Percentiles rank a stretch among this genome's conserved stretches.
Conservation (phyloP, 139 green algal species). For the Chlorella sp. region DNA sequence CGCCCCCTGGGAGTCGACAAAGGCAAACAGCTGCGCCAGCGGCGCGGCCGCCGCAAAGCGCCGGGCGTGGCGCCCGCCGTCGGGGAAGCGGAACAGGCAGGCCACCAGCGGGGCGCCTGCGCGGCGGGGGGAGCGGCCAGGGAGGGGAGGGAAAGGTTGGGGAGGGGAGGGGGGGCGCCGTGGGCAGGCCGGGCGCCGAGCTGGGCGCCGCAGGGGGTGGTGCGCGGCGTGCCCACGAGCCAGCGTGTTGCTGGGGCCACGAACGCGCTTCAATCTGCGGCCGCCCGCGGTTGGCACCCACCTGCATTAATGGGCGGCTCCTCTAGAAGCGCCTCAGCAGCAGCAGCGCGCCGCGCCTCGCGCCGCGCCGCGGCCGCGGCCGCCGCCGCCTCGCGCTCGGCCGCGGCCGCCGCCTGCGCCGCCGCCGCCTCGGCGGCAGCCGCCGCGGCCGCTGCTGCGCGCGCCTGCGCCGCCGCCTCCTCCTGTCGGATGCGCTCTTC, state of each 20-base stretch:
- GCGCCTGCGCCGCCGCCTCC: conserved; percentile 21
- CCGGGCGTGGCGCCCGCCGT: conserved; percentile 55
- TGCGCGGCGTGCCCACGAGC: too few relatives aligned
- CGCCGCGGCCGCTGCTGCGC: conserved; percentile 9
- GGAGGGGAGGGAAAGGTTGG: too few relatives aligned
- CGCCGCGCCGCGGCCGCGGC: conserved; percentile 14
- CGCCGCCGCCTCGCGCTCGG: conserved; percentile 26
- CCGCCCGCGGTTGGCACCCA: too few relatives aligned
- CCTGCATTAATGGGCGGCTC: too few relatives aligned
- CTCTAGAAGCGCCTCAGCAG: too few relatives aligned
- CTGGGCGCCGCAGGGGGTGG: too few relatives aligned
- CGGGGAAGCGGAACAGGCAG: conserved; percentile 69
- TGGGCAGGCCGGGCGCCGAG: too few relatives aligned
- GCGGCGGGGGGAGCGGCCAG: too few relatives aligned
- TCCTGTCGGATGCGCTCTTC: conserved; percentile 54
- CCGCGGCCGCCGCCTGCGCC: conserved; percentile 23
- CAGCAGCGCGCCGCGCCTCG: conserved; percentile 21
- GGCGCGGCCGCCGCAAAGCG: conserved; percentile 46
- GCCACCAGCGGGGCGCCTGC: conserved; percentile 30
- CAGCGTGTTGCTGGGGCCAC: too few relatives aligned
- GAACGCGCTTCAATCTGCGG: too few relatives aligned
- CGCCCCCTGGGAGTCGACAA: conserved; percentile 57
- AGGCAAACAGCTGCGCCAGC: conserved; percentile 67
- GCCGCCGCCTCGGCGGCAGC: conserved; percentile 14
- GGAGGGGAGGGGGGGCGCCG: too few relatives aligned